Base-by-base conservation (phyloP, 2,329 filamentous ascomycete genomes). In the Aureobasidium sp. region DNA sequence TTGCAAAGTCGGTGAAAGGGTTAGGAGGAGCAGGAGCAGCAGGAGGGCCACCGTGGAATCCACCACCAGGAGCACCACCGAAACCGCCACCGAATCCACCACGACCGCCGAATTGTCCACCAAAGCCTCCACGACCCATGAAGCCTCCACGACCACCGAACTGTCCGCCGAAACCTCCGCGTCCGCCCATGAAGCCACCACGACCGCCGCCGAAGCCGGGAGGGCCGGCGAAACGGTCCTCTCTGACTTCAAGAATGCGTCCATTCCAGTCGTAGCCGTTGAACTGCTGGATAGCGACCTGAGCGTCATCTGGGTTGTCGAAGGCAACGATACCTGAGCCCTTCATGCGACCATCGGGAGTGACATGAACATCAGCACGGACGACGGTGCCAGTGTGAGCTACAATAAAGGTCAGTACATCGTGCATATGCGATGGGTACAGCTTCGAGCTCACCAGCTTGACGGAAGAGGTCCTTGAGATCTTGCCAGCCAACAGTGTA, bases 201-300 rank as follows among this genome's bases (percentile, higher is more conserved):
- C 74, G 72, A 34, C 71, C 68, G 47, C 74, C 76, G 26, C 74
- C 75, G 43, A 74, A 74, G 55, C 74, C 72, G 34, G 72, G 74
- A 64, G 80, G 76, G 64, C 85, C 87, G 64, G 94, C 94, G 73
- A 92, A 99, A 63, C 94, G 89, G 73, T 99, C 94, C 76, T 97
- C 93, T 66, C 94, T 92, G 66, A 99, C 94, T 75, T 99, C 94
- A 56, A 99, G 85, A 59, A 87, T 80, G 63, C 94, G 89, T 12
- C 94, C 94, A 75, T 97, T 93, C 94, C 94, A 99, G 67, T 99
- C 94, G 74, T 96, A 97, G 63, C 94, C 94, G 73, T 97, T 97
- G 82, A 97, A 99, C 69, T 97, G 92, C 72, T 92, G 87, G 67
- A 99, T 99, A 26, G 94, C 94, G 72, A 92, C 96, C 67, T 92